Conservation (phyloP, 257 asterid genomes). For the Penstemon newberryi region DNA sequence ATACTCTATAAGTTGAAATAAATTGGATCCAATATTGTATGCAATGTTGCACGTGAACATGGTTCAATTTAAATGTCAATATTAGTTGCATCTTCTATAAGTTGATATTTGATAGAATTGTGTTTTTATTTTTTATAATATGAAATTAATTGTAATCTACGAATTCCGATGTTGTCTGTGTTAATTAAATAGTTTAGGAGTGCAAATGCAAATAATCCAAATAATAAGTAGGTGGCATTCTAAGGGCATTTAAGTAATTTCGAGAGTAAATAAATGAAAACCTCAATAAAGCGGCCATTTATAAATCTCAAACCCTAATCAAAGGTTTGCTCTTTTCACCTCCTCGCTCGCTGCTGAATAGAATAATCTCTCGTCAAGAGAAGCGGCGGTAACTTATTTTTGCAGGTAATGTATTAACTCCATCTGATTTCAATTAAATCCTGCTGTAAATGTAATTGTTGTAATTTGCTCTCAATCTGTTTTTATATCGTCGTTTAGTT, state of each 20-base stretch:
- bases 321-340: neutral
- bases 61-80: too few relatives aligned
- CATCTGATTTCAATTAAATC: neutral
- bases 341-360: neutral
- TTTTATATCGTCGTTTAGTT: neutral
- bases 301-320: neutral
- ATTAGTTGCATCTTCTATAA: too few relatives aligned
- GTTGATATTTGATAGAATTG: too few relatives aligned
- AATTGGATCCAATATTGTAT: too few relatives aligned
- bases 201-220: too few relatives aligned
- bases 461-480: neutral
- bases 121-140: too few relatives aligned
- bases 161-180: neutral
- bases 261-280: neutral
- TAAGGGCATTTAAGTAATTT: neutral
- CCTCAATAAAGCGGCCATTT: neutral
- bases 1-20: too few relatives aligned
- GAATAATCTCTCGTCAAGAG: neutral
- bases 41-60: too few relatives aligned
- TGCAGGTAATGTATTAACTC: neutral
- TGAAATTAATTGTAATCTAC: neutral
- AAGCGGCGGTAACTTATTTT: neutral
- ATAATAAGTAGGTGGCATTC: neutral
- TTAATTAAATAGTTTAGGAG: neutral
- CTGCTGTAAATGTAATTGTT: neutral